Evolutionary conservation across 768 basidiomycete genomes (phyloP).

Genomic region (Kwoniella bestiolae): DNA sequence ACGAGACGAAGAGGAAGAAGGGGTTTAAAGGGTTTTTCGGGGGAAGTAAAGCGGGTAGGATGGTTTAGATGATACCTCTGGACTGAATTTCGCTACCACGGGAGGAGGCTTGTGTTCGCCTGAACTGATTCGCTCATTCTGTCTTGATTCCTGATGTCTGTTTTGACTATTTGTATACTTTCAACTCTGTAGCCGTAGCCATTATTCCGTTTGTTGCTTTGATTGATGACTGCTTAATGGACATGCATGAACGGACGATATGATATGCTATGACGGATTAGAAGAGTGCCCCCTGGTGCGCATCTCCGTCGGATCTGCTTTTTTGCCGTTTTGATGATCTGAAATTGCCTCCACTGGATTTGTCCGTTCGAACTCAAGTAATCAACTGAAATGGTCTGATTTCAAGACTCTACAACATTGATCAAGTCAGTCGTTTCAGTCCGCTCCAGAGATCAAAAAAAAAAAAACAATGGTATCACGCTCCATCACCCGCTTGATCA

Average conservation of each 20-base stretch:
- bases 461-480: constrained; percentile 4
- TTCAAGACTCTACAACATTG: not conserved
- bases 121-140: too few species aligned
- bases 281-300: too few species aligned
- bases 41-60: constrained; percentile 32
- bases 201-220: not conserved
- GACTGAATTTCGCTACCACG: not conserved
- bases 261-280: not conserved
- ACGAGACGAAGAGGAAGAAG: constrained; percentile 29
- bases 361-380: not conserved
- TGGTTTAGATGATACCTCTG: constrained; percentile 15
- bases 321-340: constrained; percentile 5
- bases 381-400: not conserved
- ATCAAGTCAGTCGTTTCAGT: too few species aligned
- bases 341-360: constrained; percentile 6
- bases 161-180: not conserved
- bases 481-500: constrained; percentile 1
- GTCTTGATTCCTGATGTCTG: not conserved
- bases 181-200: not conserved
- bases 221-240: not conserved
- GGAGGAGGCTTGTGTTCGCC: too few species aligned
- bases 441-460: not conserved
- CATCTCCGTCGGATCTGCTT: not conserved
- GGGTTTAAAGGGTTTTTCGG: constrained; percentile 46
- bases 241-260: not conserved